A percentile compares a stretch with the other conserved stretches of the same genome.
Conservation (phyloP, 148 eudicot species). For the Chenopodium berlandieri region DNA sequence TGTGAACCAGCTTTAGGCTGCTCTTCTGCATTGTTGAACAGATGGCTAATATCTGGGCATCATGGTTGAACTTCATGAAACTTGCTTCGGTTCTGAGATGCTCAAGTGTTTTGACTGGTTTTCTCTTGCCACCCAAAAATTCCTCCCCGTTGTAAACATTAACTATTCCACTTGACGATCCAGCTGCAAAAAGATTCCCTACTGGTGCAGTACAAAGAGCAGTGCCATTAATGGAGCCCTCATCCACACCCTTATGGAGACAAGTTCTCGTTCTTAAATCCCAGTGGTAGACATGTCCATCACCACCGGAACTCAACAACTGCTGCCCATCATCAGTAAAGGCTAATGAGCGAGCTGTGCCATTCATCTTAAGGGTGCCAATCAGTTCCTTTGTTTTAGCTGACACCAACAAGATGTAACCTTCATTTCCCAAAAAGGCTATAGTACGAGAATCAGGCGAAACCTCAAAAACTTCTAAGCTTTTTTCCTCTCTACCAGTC, state of each 20-base stretch:
- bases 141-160: slow-evolving; percentile 75
- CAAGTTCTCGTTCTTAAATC: slow-evolving; percentile 82
- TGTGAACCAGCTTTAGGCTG: slow-evolving; percentile 73
- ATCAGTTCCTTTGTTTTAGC: slow-evolving; percentile 78
- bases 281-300: slow-evolving; percentile 86
- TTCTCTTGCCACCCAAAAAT: slow-evolving; percentile 79
- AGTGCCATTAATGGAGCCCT: slow-evolving; percentile 73
- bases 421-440: slow-evolving; percentile 89
- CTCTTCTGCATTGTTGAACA: slow-evolving; percentile 71
- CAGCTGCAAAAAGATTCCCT: slow-evolving; percentile 81
- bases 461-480: slow-evolving; percentile 79
- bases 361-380: slow-evolving; percentile 91
- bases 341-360: slow-evolving; percentile 77
- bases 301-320: slow-evolving; percentile 85
- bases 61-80: slow-evolving; percentile 79
- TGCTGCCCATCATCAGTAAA: slow-evolving; percentile 65
- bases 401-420: slow-evolving; percentile 80
- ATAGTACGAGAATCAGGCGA: slow-evolving; percentile 91
- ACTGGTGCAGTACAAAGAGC: slow-evolving; percentile 65
- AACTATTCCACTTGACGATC: slow-evolving; percentile 80
- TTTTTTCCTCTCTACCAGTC: slow-evolving; percentile 87
- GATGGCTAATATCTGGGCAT: slow-evolving; percentile 79
- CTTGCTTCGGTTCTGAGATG: slow-evolving; percentile 62
- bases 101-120: slow-evolving; percentile 72
- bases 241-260: slow-evolving; percentile 78